These are phyloP conservation scores for Leptographium wingfieldii DNA, from an alignment of 2,329 filamentous ascomycete species.

Conservation along the genomic window DNA sequence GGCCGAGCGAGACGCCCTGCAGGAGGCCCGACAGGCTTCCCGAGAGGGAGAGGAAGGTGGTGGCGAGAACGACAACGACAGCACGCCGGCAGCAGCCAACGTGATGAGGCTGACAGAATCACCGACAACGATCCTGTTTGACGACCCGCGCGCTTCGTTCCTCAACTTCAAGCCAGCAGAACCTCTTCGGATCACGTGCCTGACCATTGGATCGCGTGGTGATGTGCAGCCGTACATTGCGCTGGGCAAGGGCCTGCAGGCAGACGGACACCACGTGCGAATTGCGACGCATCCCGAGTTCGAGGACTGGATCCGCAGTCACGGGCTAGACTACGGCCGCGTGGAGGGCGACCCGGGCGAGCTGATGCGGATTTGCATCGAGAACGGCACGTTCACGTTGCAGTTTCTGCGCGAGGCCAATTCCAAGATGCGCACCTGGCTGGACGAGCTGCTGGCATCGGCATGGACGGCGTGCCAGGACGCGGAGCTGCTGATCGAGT, in stretches of 20 bases:
- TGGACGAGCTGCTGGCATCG: slow-evolving; percentile 74
- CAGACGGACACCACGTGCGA: slow-evolving; percentile 71
- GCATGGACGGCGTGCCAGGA: slow-evolving; percentile 76
- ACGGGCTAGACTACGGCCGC: slow-evolving; percentile 83
- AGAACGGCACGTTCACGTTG: slow-evolving; percentile 93
- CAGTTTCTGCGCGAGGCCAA: slow-evolving; percentile 83
- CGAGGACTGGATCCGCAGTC: slow-evolving; percentile 73
- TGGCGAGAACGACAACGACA: not conserved
- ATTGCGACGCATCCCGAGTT: slow-evolving; percentile 94
- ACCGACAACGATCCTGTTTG: slow-evolving; percentile 72
- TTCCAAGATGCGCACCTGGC: slow-evolving; percentile 82
- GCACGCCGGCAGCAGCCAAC: not conserved
- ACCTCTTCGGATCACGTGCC: slow-evolving; percentile 72
- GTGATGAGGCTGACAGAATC: slow-evolving; percentile 32
- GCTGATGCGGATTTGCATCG: slow-evolving; percentile 90
- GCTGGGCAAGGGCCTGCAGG: slow-evolving; percentile 77
- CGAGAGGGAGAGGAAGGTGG: slow-evolving; percentile 15
- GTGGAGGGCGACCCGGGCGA: slow-evolving; percentile 88
- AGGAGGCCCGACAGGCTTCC: slow-evolving; percentile 49
- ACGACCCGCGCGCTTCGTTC: slow-evolving; percentile 77
- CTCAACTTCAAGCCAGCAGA: slow-evolving; percentile 80
- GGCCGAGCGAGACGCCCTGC: slow-evolving; percentile 68
- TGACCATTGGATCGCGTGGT: slow-evolving; percentile 90
- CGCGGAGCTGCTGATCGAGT: slow-evolving; percentile 85
- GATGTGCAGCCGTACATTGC: slow-evolving; percentile 98